Evolutionary conservation across 495 filamentous ascomycete species (phyloP), one percentile per base, ranked within the genome.

Genomic region (Penicillium manginii): DNA sequence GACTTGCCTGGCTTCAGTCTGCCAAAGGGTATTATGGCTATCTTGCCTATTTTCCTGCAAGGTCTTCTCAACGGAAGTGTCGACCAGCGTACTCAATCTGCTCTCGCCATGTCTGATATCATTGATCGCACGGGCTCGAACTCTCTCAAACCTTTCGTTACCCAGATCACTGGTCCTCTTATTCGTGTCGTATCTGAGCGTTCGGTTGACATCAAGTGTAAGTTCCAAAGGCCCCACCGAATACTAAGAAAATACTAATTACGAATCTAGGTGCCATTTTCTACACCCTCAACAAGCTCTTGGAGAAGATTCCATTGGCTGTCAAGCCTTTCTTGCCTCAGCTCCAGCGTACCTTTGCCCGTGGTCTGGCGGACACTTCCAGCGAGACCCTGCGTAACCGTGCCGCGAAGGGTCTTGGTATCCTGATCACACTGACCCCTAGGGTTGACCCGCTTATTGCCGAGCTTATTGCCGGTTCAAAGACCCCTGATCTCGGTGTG

Each of bases 251-350:
- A 0, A 39, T 55, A 48, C 59, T 65, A 59, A 67, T 47, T 35
- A 21, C 1, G 42, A 15, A 52, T n/a, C 12, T 29, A 81, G 88
- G 91, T 62, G 96, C 96, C 31, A 96, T 98, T 73, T 81, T 98
- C 54, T 83, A 92, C 43, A 97, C 96, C 0, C 82, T 98, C 52
- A 98, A 97, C 73, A 96, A 96, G 64, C 81, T 98, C 11, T 81
- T 98, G 14, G 90, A 96, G 76, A 98, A 98, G 82, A 98, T 98
- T 71, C 96, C 94, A 5, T 85, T 91, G 17, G 91, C 93, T 56
- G 84, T 98, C 42, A 98, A 97, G 74, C 94, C 94, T 3, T 98
- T 98, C 86, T 68, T 98, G 62, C 94, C 94, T 11, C 94, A 98
- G 70, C 86, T 98, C 35, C 94, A 98, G 73, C 83, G 94, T 31